Base-by-base conservation (phyloP, 2,329 filamentous ascomycete genomes). In the Truncatella angustata region DNA sequence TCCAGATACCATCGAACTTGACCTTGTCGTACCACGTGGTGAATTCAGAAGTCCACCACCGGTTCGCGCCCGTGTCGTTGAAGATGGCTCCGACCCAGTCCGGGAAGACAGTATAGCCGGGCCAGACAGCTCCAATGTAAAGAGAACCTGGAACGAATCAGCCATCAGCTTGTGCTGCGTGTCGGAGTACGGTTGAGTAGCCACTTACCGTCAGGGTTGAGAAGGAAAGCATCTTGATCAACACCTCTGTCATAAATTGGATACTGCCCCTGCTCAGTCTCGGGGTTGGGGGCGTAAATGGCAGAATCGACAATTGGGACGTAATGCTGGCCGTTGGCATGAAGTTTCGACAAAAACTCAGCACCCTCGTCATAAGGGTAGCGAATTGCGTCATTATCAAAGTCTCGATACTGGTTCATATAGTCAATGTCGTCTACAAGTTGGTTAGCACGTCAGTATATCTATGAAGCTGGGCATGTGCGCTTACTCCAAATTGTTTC, bases 291-390 rank as follows among this genome's bases (percentile, higher is more conserved):
- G 23, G 82, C 80, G 63, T 91, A 91, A 45, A 81, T 73, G 11
- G 83, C 83, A 2, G 85, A 82, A 62, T 93, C 89, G 11, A 92
- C 82, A 69, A 92, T 92, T 16, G 90, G 77, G 2, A 89, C 77
- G 51, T 88, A 87, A n/a, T 86, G 81, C 62, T 88, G 85, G 4
- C 82, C 72, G 50, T 83, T 81, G 7, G 72, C 68, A 61, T 90
- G 87, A 2, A 92, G 75, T 18, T 79, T 77, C 1, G 72, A 68
- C 3, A 88, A 76, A 40, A 91, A 75, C 57, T 84, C 71, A 20
- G 75, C 78, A 61, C 88, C 81, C 59, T 82, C 76, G 0, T 72
- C 60, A 51, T 86, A 74, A 2, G 78, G 70, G 63, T 81, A 88
- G n/a, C 76, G 74, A 3, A 72, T 68, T 2, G 77, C 74, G 56